phyloP scores from a whole-genome alignment of 2,329 filamentous ascomycete species.

The Volutella citrinella region DNA sequence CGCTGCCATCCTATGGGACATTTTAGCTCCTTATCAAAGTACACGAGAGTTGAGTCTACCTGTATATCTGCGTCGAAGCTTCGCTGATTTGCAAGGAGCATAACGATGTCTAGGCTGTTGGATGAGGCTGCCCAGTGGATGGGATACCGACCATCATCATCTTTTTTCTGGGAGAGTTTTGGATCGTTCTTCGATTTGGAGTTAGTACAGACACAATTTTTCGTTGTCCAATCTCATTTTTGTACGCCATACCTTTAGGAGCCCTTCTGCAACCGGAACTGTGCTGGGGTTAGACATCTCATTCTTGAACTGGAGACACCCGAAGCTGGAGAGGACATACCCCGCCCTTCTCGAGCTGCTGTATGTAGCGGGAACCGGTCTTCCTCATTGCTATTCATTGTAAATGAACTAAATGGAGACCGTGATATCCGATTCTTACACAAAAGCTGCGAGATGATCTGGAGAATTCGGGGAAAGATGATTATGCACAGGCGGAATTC shows the following conservation, averaged over 20 bases:
- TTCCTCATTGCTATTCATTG: constrained; percentile 31
- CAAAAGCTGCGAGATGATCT: no score
- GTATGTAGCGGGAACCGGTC: constrained; percentile 82
- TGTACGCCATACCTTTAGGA: constrained; percentile 27
- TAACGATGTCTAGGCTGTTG: constrained; percentile 72
- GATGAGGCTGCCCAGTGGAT: constrained; percentile 93
- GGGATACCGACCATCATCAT: constrained; percentile 84
- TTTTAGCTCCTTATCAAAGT: not conserved
- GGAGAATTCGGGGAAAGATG: no score
- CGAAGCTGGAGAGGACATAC: no score
- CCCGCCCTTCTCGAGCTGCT: constrained; percentile 78
- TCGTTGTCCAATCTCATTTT: no score
- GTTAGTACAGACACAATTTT: no score
- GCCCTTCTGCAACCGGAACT: constrained; percentile 70
- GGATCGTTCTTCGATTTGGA: constrained; percentile 70
- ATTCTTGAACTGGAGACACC: no score
- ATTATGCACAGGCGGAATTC: no score
- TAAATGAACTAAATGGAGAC: no score
- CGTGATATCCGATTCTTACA: no score
- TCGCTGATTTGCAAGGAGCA: constrained; percentile 66
- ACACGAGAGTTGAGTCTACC: constrained; percentile 37
- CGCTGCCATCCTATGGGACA: constrained; percentile 62
- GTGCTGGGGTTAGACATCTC: no score
- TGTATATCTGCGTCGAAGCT: constrained; percentile 82
- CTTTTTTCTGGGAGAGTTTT: constrained; percentile 67